phyloP scores from a whole-genome alignment of 2,329 filamentous ascomycete genomes.

The Calonectria naviculata region DNA sequence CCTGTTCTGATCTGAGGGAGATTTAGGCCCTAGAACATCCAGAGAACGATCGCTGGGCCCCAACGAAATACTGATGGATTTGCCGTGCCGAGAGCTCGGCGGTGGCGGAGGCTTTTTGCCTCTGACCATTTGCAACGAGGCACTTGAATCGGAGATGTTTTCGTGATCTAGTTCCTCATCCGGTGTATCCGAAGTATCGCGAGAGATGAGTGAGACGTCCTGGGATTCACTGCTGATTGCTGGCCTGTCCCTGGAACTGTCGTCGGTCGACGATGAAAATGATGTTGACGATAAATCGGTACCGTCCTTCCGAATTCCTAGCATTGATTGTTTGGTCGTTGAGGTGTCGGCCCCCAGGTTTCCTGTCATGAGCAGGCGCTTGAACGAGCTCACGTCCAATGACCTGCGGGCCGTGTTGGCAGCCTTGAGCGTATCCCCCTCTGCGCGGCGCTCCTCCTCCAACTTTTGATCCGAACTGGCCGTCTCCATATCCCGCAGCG shows the following conservation, averaged over 20 bases:
- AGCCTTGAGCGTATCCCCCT: constrained; percentile 46
- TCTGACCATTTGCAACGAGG: constrained; percentile 39
- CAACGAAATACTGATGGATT: constrained; percentile 68
- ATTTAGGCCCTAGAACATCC: constrained; percentile 29
- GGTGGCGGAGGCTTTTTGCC: constrained; percentile 77
- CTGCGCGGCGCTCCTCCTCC: constrained; percentile 43
- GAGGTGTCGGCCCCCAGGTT: constrained; percentile 53
- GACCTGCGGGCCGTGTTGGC: constrained; percentile 53
- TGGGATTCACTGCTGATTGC: constrained; percentile 25
- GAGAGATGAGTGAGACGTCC: constrained; percentile 36
- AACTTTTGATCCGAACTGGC: constrained; percentile 45
- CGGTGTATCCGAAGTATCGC: constrained; percentile 32
- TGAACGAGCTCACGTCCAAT: constrained; percentile 83
- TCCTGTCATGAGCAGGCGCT: constrained; percentile 80
- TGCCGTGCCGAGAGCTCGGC: constrained; percentile 80
- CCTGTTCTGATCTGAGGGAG: constrained; percentile 53
- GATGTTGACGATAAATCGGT: constrained; percentile 31
- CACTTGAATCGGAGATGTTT: constrained; percentile 42
- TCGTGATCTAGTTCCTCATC: constrained; percentile 36
- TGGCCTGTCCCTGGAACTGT: constrained; percentile 20
- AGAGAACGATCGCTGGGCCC: background rate
- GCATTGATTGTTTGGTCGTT: constrained; percentile 22
- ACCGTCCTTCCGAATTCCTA: constrained; percentile 10
- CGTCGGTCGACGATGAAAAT: constrained; percentile 28
- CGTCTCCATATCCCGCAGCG: constrained; percentile 62